Evolutionary conservation across 2,329 filamentous ascomycete genomes (phyloP), one percentile per base, ranked within the genome.

Genomic region (Pseudogymnoascus sp.): DNA sequence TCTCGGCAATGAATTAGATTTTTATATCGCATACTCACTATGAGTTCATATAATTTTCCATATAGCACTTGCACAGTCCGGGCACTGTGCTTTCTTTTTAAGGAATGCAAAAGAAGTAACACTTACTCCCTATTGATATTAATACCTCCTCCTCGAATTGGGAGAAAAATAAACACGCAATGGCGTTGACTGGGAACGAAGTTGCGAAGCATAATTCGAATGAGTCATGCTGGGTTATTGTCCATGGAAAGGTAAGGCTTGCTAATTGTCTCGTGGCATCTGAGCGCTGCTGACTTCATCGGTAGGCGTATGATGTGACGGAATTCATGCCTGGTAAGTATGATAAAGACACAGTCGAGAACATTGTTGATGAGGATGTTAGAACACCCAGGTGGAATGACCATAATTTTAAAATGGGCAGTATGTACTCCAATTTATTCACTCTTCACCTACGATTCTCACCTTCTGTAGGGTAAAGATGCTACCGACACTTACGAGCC

Each of bases 331-430:
- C 89, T 62, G 87, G 87, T 87, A 74, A 61, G 76, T 63, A 62
- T 31, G 5, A 25, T 23, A 63, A 38, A 7, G 5, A 67, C 63
- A 63, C 62, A 63, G 62, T 43, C 31, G 28, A 60, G 64, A 56
- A 60, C 25, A 28, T 28, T 28, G 25, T 28, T 28, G 25, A 28
- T 46, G 40, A 37, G 42, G 21, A 5, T 40, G 18, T 60, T 68
- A 87, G 91, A 96, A 75, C 92, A 96, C 72, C 93, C 93, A 21
- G 93, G 93, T 65, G 93, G 91, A 37, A 83, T 87, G 68, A 95
- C 93, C 73, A 96, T 97, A 75, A 97, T 99, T 72, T 84, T 99
- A 68, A 96, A 96, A 79, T 96, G 97, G 77, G 93, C 93, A 28
- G 83, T 84, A 73, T 66, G 81, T 68, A 28, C 25, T 28, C 25